phyloP scores from a whole-genome alignment of 257 asterid genomes.

The Primulina eburnea region DNA sequence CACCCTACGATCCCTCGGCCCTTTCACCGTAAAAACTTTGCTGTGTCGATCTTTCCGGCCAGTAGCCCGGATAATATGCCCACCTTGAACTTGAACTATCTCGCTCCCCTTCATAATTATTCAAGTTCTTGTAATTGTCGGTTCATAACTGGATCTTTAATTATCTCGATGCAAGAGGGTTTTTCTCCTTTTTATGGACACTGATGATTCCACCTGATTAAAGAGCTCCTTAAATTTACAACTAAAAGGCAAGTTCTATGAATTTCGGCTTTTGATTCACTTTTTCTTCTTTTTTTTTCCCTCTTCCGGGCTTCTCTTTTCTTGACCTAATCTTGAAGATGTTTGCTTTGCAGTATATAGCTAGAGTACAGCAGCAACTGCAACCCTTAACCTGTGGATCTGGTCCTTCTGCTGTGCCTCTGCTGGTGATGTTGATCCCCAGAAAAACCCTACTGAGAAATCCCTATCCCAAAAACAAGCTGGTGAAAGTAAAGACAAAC shows the following conservation, averaged over 20 bases:
- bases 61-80: conserved; percentile 43
- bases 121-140: conserved; percentile 7
- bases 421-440: conserved; percentile 42
- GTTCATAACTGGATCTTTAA: conserved; percentile 14
- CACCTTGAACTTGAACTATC: conserved; percentile 49
- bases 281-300: not conserved
- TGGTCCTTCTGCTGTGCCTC: conserved; percentile 20
- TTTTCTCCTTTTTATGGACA: not conserved
- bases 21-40: conserved; percentile 56
- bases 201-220: not conserved
- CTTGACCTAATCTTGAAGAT: conserved; percentile 20
- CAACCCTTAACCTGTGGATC: conserved; percentile 11
- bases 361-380: conserved; percentile 15
- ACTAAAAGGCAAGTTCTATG: not conserved
- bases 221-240: not conserved
- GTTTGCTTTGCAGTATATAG: conserved; percentile 18
- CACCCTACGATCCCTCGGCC: conserved; percentile 60
- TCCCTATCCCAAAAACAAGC: conserved; percentile 32
- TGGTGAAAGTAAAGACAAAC: conserved; percentile 29
- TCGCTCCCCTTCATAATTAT: conserved; percentile 43
- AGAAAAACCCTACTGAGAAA: conserved; percentile 29
- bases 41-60: conserved; percentile 56
- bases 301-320: not conserved
- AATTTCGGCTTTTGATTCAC: conserved; percentile 5
- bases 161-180: not conserved